phyloP scores from a whole-genome alignment of 352 stramenopile species.

The Globisporangium ultimum region DNA sequence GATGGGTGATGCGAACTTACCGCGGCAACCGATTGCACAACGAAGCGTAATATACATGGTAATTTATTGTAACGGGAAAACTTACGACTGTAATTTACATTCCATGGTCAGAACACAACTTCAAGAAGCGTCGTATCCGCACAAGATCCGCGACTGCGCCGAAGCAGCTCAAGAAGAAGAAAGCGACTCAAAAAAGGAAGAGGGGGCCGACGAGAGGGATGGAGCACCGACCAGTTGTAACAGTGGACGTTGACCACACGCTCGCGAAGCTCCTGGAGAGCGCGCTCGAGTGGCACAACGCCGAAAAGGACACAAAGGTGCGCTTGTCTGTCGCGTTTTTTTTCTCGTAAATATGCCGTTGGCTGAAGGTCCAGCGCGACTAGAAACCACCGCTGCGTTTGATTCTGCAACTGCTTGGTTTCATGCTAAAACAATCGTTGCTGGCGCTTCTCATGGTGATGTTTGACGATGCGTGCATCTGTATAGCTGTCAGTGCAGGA shows the following conservation, averaged over 20 bases:
- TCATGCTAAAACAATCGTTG: too few relatives aligned
- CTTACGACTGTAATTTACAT: too few relatives aligned
- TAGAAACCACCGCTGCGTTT: too few relatives aligned
- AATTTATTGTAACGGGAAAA: too few relatives aligned
- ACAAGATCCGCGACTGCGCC: conserved; percentile 2
- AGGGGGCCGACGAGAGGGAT: conserved; percentile 16
- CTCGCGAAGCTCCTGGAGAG: conserved; percentile 45
- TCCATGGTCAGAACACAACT: too few relatives aligned
- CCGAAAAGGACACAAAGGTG: conserved; percentile 33
- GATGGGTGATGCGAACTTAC: too few relatives aligned
- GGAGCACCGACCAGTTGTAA: conserved; percentile 33
- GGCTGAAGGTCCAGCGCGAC: background rate
- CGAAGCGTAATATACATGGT: too few relatives aligned
- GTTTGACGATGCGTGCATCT: background rate
- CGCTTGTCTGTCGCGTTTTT: background rate
- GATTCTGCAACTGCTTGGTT: too few relatives aligned
- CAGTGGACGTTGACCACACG: conserved; percentile 65
- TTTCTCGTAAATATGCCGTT: too few relatives aligned
- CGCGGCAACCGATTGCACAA: too few relatives aligned
- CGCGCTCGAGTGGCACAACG: conserved; percentile 52
- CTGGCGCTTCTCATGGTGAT: too few relatives aligned
- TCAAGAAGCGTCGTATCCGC: background rate
- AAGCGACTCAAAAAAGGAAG: conserved; percentile 1
- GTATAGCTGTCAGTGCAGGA: conserved; percentile 17
- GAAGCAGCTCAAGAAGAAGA: background rate